Evolutionary conservation across 805 yeast species (phyloP).

Genomic region (Metschnikowia matae): DNA sequence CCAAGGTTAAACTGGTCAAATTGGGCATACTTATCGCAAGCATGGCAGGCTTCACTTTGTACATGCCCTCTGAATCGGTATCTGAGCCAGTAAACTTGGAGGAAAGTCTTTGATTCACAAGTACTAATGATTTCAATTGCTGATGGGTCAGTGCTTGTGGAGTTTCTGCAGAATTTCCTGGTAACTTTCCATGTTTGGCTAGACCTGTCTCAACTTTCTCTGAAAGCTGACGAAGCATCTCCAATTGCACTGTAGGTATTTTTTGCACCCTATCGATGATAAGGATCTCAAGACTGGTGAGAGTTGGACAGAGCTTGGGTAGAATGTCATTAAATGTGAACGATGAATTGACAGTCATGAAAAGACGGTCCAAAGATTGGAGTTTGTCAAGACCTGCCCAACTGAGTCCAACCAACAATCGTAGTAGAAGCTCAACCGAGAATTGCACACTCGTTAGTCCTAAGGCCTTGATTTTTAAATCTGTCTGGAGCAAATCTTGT

Average conservation of each 20-base stretch:
- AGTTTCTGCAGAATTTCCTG: background rate
- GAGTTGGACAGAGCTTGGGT: slow-evolving; percentile 19
- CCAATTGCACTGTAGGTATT: background rate
- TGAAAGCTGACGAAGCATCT: background rate
- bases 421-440: slow-evolving; percentile 23
- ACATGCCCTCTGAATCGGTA: slow-evolving; percentile 1
- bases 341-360: slow-evolving; percentile 26
- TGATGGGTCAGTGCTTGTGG: background rate
- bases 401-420: slow-evolving; percentile 21
- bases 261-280: slow-evolving; percentile 1
- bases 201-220: background rate
- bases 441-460: slow-evolving; percentile 10
- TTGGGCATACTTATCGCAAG: background rate
- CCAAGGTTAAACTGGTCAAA: slow-evolving; percentile 12
- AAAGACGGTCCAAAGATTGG: background rate
- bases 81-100: background rate
- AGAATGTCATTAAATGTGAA: slow-evolving; percentile 5
- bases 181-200: background rate
- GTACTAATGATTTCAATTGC: background rate
- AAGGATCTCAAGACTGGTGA: slow-evolving; percentile 20
- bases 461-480: background rate
- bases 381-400: slow-evolving; percentile 25
- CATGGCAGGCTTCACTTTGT: slow-evolving; percentile 1
- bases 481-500: background rate
- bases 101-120: background rate